Percentiles rank a stretch among this genome's conserved stretches.
phyloP scores from a whole-genome alignment of 2,329 filamentous ascomycete species.

The Thielaviopsis euricoi region DNA sequence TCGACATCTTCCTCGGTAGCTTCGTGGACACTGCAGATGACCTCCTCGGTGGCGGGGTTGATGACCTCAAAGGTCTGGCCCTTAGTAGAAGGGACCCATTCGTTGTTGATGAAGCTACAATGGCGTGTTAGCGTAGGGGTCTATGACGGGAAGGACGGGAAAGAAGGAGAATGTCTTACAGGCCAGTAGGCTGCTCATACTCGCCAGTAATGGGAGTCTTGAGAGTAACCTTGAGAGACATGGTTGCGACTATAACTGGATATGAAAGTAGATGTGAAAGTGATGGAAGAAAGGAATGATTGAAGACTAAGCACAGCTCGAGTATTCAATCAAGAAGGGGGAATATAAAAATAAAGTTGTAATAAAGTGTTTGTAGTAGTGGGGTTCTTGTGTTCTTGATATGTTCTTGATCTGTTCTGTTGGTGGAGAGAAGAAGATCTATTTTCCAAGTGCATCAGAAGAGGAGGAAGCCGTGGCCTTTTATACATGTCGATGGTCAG shows the following conservation, averaged over 20 bases:
- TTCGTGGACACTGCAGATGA: slow-evolving; percentile 22
- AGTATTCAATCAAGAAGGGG: not conserved
- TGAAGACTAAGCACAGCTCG: not conserved
- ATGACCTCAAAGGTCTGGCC: slow-evolving; percentile 14
- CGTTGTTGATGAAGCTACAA: slow-evolving; percentile 78
- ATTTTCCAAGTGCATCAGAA: not conserved
- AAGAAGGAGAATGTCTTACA: slow-evolving; percentile 27
- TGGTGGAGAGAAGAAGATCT: not conserved
- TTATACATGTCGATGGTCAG: not conserved
- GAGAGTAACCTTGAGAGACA: slow-evolving; percentile 41
- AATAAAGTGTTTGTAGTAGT: not conserved
- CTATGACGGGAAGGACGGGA: not conserved
- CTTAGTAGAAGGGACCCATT: slow-evolving; percentile 42
- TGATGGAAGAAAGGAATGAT: not conserved
- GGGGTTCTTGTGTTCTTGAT: not conserved
- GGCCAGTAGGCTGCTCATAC: slow-evolving; percentile 43
- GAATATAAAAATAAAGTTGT: not conserved
- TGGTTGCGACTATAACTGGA: slow-evolving; percentile 13
- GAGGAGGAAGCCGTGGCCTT: not conserved
- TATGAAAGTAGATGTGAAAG: too few species aligned
- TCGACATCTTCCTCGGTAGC: slow-evolving; percentile 32
- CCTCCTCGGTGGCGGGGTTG: slow-evolving; percentile 16
- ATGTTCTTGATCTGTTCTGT: not conserved
- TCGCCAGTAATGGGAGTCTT: slow-evolving; percentile 49
- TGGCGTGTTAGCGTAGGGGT: slow-evolving; percentile 3